These are phyloP conservation scores for Taiozyma sp. DNA, from an alignment of 1,139 yeast genomes.

Conservation along the genomic window DNA sequence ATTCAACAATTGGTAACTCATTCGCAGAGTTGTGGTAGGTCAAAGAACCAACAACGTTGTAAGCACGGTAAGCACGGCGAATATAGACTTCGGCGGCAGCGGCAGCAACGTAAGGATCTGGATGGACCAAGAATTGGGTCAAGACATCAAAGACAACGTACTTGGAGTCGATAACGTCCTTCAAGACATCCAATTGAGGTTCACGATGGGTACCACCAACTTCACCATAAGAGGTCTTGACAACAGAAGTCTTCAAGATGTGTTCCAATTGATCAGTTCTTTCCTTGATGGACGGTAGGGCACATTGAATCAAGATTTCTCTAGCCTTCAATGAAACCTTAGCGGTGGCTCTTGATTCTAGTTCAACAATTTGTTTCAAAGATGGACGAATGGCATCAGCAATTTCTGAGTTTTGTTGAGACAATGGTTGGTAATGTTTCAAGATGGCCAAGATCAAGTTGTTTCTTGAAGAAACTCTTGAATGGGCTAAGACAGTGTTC, in stretches of 20 bases:
- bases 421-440: constrained; percentile 71
- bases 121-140: constrained; percentile 80
- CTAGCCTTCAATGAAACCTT: constrained; percentile 96
- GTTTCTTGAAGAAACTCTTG: constrained; percentile 91
- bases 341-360: constrained; percentile 85
- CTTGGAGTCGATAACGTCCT: constrained; percentile 93
- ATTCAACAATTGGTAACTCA: constrained; percentile 61
- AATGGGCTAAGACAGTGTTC: constrained; percentile 74
- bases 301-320: constrained; percentile 93
- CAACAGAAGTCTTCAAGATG: constrained; percentile 86
- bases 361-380: constrained; percentile 74
- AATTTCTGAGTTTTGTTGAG: constrained; percentile 62
- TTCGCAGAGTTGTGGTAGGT: constrained; percentile 52
- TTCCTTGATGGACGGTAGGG: constrained; percentile 92
- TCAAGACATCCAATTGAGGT: constrained; percentile 76
- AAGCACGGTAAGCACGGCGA: constrained; percentile 96
- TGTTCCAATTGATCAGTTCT: constrained; percentile 97
- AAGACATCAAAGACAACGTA: constrained; percentile 95
- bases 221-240: constrained; percentile 86
- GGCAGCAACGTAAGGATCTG: constrained; percentile 84
- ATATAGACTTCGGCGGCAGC: constrained; percentile 97
- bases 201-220: constrained; percentile 69
- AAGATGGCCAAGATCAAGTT: constrained; percentile 83
- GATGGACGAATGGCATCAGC: constrained; percentile 68
- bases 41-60: constrained; percentile 78